Evolutionary conservation across 1,284 basidiomycete genomes (phyloP).

Genomic region (Malassezia sp.): DNA sequence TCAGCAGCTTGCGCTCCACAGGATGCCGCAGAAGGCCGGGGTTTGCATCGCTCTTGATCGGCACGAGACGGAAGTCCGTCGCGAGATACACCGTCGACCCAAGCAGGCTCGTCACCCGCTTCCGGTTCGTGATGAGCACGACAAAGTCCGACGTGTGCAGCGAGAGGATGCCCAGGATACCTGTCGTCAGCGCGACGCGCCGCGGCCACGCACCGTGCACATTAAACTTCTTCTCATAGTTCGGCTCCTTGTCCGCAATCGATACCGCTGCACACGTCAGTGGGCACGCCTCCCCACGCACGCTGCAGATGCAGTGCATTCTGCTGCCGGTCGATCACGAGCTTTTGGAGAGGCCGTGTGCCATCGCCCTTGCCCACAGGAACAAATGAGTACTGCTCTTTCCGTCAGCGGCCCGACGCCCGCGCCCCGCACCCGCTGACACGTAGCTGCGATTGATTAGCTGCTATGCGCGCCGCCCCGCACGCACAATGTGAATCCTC

Average conservation of each 20-base stretch:
- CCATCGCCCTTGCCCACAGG: slow-evolving; percentile 3
- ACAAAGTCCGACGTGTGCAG: slow-evolving; percentile 60
- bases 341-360: slow-evolving; percentile 10
- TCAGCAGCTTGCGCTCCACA: slow-evolving; percentile 75
- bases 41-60: slow-evolving; percentile 59
- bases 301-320: slow-evolving; percentile 4
- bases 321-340: slow-evolving; percentile 6
- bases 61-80: slow-evolving; percentile 81
- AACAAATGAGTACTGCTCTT: slow-evolving; percentile 12
- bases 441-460: slow-evolving; percentile 5
- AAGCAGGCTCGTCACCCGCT: slow-evolving; percentile 66
- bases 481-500: slow-evolving; percentile 16
- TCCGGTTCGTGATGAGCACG: slow-evolving; percentile 73
- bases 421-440: slow-evolving; percentile 6
- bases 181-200: no score
- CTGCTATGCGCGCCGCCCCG: neutral
- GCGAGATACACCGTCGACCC: slow-evolving; percentile 77
- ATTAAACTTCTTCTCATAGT: slow-evolving; percentile 21
- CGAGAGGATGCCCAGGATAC: slow-evolving; percentile 39
- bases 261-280: neutral
- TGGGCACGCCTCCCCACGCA: neutral
- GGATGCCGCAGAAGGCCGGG: slow-evolving; percentile 59
- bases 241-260: neutral
- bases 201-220: no score
- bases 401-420: neutral